phyloP scores from a whole-genome alignment of 2,329 filamentous ascomycete species.

The Geosmithia morbida region DNA sequence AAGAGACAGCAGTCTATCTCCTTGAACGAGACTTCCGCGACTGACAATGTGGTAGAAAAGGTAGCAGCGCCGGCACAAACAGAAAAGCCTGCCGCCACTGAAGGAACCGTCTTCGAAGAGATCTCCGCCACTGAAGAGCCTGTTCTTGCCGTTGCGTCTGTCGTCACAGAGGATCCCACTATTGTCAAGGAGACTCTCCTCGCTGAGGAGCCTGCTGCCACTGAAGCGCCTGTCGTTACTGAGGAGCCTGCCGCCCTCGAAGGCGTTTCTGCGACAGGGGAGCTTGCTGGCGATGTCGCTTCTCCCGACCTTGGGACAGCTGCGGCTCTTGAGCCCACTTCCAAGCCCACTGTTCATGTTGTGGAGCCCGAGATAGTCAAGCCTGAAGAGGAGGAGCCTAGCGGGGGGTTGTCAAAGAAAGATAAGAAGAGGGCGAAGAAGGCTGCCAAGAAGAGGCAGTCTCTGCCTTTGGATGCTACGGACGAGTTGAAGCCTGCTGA shows the following conservation, averaged over 20 bases:
- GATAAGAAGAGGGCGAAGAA: slow-evolving; percentile 12
- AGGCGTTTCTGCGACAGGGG: background rate
- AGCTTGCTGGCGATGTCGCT: background rate
- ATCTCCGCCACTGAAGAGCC: too few species aligned
- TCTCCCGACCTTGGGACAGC: background rate
- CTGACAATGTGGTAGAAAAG: background rate
- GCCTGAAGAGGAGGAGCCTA: background rate
- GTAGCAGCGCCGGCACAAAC: background rate
- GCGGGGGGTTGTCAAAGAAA: slow-evolving; percentile 14
- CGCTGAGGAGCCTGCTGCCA: background rate
- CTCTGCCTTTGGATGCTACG: background rate
- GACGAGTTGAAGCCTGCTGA: background rate
- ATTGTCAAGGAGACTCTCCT: background rate
- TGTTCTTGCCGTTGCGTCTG: background rate
- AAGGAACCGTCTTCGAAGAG: background rate
- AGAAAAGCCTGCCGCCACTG: background rate
- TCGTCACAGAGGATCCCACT: background rate
- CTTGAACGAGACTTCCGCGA: background rate
- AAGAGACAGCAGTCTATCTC: slow-evolving; percentile 11
- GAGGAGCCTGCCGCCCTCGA: background rate
- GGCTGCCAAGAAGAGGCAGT: background rate
- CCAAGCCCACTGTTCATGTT: background rate
- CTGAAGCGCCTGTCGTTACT: background rate
- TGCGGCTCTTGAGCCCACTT: background rate
- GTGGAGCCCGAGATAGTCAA: background rate